Conservation (phyloP, 2,329 filamentous ascomycete species). For the Plenodomus lindquistii region DNA sequence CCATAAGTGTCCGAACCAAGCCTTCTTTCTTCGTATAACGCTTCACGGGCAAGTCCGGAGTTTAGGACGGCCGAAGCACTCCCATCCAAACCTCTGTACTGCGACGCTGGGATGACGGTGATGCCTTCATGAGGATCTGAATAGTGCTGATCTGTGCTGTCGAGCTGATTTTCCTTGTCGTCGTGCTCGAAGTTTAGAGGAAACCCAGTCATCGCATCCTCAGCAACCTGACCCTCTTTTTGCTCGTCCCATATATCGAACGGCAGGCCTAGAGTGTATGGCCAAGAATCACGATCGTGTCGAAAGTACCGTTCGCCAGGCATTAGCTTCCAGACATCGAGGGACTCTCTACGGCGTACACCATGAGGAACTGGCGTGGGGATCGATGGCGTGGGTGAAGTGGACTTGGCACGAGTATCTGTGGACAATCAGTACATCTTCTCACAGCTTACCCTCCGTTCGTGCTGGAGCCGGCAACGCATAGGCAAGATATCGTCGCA, state of each 20-base stretch:
- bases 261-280: constrained; percentile 7
- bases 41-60: constrained; percentile 2
- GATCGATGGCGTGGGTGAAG: neutral
- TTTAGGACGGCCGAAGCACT: constrained; percentile 3
- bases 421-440: constrained; percentile 4
- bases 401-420: neutral
- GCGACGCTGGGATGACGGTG: constrained; percentile 18
- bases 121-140: constrained; percentile 8
- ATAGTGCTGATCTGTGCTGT: constrained; percentile 3
- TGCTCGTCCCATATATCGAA: constrained; percentile 22
- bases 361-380: neutral
- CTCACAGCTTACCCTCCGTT: too few relatives aligned
- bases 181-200: constrained; percentile 24
- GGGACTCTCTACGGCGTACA: constrained; percentile 1
- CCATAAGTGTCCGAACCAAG: constrained; percentile 12
- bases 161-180: constrained; percentile 24
- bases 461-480: too few relatives aligned
- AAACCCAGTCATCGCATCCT: constrained; percentile 19
- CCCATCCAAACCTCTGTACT: constrained; percentile 11
- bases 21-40: neutral
- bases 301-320: constrained; percentile 7
- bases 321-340: constrained; percentile 5
- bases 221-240: constrained; percentile 21
- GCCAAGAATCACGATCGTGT: constrained; percentile 12
- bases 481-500: too few relatives aligned